Conservation (phyloP, 1,139 yeast genomes). For the Candida sanyaensis region DNA sequence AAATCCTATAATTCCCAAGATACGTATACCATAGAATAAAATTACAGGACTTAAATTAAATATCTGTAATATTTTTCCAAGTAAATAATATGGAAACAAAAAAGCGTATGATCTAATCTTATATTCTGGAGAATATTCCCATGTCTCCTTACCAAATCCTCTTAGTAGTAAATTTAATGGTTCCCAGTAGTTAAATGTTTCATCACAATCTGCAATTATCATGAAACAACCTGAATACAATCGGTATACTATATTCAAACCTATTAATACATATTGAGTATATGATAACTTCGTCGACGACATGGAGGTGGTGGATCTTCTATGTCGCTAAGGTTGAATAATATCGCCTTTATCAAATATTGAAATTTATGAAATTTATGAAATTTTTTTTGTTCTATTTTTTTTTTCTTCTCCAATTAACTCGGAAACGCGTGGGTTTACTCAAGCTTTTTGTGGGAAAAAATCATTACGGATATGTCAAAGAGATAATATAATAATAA, state of each 20-base stretch:
- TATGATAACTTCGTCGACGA: constrained; percentile 8
- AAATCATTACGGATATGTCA: no score
- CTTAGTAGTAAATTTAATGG: constrained; percentile 79
- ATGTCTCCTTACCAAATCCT: constrained; percentile 89
- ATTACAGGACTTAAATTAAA: constrained; percentile 6
- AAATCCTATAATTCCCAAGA: constrained; percentile 49
- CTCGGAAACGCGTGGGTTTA: no score
- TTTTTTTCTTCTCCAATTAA: constrained; percentile 15
- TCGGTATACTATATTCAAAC: constrained; percentile 38
- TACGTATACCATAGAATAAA: constrained; percentile 56
- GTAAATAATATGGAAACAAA: constrained; percentile 52
- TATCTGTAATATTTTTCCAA: constrained; percentile 15
- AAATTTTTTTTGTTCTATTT: no score
- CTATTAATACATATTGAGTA: constrained; percentile 20
- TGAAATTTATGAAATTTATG: no score
- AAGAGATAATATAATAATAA: no score
- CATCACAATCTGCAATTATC: constrained; percentile 86
- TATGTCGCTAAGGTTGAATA: no score
- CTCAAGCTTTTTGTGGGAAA: no score
- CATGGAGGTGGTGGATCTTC: no score
- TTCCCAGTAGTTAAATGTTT: constrained; percentile 88
- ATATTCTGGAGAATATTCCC: constrained; percentile 94
- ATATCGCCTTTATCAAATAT: no score
- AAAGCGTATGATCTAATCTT: constrained; percentile 89
- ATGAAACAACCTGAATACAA: constrained; percentile 52